Base-by-base conservation (phyloP, 2,329 filamentous ascomycete species). In the Massarina eburnea region DNA sequence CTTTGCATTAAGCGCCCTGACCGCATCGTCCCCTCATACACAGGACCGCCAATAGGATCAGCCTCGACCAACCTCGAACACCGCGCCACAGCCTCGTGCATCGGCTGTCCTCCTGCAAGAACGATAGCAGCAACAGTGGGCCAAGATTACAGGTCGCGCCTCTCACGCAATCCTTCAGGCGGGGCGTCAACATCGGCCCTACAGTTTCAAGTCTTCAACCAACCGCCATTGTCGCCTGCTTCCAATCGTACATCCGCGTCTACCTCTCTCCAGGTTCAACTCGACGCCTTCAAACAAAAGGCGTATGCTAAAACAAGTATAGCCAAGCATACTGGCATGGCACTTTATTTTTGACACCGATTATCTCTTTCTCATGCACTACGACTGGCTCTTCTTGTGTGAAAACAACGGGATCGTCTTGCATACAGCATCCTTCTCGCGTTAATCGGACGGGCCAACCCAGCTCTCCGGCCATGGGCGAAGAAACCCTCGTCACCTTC, bases 401-500 rank as follows among this genome's bases (percentile, higher is more conserved):
- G 51, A 60, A 62, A 49, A 57, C 60, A 57, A 24, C 57, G 46
- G 54, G 54, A 49, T 47, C 57, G 62, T 59, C 57, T 58, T 55
- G 59, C 37, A 46, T 38, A 48, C 33, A 37, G 24, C 42, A 56
- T 55, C 50, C 48, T 59, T 46, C 49, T 59, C 59, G 50, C 59
- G 49, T 48, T 63, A 59, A 61, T 53, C 49, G 57, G 57, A 54
- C 54, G 57, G 58, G 61, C 45, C 49, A 43, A 46, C 49, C 61
- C 61, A 54, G 45, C 47, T 55, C 48, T 49, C 42, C 44, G 57
- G 58, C 46, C 49, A 69, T 69, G 67, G 60, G 57, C 40, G 61
- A 29, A 26, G 86, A 83, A 18, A 84, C 84, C 48, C 80, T 88
- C 56, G 79, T 86, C 64, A 86, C 84, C 49, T 87, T 88, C 67